phyloP scores from a whole-genome alignment of 139 green algal genomes.

The Monoraphidium neglectum region DNA sequence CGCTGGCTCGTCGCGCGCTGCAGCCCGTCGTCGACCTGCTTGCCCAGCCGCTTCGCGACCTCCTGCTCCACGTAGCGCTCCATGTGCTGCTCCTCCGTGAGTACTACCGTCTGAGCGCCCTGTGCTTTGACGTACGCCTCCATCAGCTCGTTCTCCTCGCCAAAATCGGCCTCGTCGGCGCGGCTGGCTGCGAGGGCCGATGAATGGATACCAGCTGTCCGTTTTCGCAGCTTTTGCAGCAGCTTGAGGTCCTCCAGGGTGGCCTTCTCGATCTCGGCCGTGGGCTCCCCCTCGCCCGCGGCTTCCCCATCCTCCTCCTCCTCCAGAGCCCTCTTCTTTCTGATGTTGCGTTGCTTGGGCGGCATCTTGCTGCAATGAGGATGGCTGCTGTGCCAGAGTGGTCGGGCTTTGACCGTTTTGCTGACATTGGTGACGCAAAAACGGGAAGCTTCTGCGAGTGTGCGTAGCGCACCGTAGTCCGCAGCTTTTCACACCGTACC shows the following conservation, averaged over 20 bases:
- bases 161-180: slow-evolving; percentile 10
- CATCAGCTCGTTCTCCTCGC: slow-evolving; percentile 47
- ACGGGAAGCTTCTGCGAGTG: too few species aligned
- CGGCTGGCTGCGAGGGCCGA: slow-evolving; percentile 19
- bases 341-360: neutral
- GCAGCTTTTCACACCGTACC: too few species aligned
- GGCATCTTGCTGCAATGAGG: too few species aligned
- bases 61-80: slow-evolving; percentile 59
- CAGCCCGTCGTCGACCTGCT: neutral
- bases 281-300: neutral
- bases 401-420: too few species aligned
- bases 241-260: slow-evolving; percentile 60
- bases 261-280: slow-evolving; percentile 21
- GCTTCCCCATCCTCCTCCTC: slow-evolving; percentile 12
- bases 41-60: slow-evolving; percentile 67
- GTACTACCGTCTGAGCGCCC: slow-evolving; percentile 6
- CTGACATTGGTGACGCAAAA: too few species aligned
- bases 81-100: slow-evolving; percentile 40
- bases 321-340: slow-evolving; percentile 12
- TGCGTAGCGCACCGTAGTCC: too few species aligned
- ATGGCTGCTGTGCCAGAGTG: too few species aligned
- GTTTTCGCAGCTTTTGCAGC: slow-evolving; percentile 65
- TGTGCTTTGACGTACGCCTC: slow-evolving; percentile 38
- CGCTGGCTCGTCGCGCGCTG: slow-evolving; percentile 17
- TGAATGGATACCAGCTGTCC: slow-evolving; percentile 43